Base-by-base conservation (phyloP, 164 flowering plant genomes). In the Chimonanthus salicifolius region DNA sequence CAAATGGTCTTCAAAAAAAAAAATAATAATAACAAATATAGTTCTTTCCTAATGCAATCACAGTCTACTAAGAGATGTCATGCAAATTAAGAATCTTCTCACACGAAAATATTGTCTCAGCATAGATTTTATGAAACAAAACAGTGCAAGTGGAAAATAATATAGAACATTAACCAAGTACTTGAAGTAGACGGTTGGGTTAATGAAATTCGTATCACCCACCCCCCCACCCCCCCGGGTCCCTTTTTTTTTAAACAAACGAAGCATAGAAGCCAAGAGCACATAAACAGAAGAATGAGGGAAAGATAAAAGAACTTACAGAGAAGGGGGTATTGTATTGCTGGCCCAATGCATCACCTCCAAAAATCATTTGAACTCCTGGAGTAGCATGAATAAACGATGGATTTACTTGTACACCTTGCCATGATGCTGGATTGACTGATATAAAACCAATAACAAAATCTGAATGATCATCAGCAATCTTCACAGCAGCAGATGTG, bases 401-500 rank as follows among this genome's bases (percentile, higher is more conserved):
- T 63, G 97, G 94, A 78, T 88, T 85, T 65, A 78, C 86, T 16
- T 90, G 91, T 13, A 87, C 88, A 44, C 88, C 86, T 74, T 87
- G 81, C 99, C 98, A 95, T 66, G 99, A 90, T 72, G 97, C 98
- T 15, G 99, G 97, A 78, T 95, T 89, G 51, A 95, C 99, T 15
- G 99, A 95, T 74, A 95, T 93, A 78, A 95, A 95, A 9, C 98
- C 99, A 73, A 95, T 92, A 5, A 95, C 97, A 85, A 95, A 95
- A 84, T 95, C 99, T 48, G 94, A 82, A 85, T 95, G 93, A 13
- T 85, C 88, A 76, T 87, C 92, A 10, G 98, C 98, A 78, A 95
- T 90, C 78, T 92, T 93, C 21, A 81, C 90, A 2, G 98, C 99
- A 67, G 94, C 93, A 68, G 96, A 88, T n/a, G 98, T 93, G 82